These are phyloP conservation scores for Sphagnum contortum DNA, from an alignment of 225 moss, liverwort and hornwort species.

Conservation along the genomic window DNA sequence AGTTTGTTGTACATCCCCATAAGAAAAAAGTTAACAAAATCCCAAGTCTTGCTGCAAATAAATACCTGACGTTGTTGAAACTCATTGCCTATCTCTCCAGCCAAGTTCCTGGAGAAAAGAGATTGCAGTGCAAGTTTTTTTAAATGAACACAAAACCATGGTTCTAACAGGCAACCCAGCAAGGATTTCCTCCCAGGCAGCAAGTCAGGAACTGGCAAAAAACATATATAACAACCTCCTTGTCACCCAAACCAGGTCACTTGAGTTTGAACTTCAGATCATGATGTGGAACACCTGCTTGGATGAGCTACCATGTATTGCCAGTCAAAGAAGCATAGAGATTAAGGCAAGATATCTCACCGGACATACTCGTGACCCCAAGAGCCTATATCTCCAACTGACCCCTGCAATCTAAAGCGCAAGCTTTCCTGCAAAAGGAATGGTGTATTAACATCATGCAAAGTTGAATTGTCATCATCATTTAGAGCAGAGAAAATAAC, in stretches of 20 bases:
- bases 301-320: no score
- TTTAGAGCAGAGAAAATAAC: neutral
- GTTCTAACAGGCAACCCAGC: no score
- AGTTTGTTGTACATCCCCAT: no score
- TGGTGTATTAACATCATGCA: neutral
- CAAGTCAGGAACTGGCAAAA: neutral
- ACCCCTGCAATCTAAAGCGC: constrained; percentile 86
- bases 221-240: constrained; percentile 8
- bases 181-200: no score
- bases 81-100: constrained; percentile 93
- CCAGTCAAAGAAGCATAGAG: no score
- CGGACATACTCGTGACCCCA: constrained; percentile 99
- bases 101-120: constrained; percentile 60
- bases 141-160: no score
- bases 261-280: no score
- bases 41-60: neutral
- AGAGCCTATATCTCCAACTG: constrained; percentile 88
- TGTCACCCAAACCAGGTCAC: constrained; percentile 2
- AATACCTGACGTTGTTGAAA: constrained; percentile 92
- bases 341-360: constrained; percentile 18
- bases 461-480: neutral
- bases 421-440: constrained; percentile 67
- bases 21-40: no score
- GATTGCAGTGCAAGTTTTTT: no score
- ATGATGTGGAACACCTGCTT: no score